These are phyloP conservation scores for Solanum piurae DNA, from an alignment of 257 asterid species.

Conservation along the genomic window DNA sequence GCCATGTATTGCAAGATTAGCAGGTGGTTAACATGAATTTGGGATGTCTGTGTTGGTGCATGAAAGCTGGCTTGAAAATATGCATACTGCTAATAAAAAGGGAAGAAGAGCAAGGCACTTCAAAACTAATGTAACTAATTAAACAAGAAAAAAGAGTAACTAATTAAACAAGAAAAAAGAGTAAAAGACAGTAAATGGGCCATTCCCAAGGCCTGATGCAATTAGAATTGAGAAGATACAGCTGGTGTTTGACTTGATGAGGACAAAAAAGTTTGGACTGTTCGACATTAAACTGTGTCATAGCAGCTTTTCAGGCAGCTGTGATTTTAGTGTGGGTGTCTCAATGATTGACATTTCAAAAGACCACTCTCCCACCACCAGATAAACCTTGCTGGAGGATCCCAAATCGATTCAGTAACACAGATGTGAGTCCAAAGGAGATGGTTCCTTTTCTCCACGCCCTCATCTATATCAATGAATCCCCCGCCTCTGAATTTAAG, in stretches of 20 bases:
- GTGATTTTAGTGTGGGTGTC: background rate
- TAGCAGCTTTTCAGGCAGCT: background rate
- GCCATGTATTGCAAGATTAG: background rate
- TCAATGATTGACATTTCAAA: background rate
- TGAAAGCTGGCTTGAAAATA: background rate
- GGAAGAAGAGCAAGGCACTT: background rate
- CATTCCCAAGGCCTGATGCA: background rate
- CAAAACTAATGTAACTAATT: background rate
- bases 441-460: background rate
- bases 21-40: background rate
- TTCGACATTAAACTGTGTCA: background rate
- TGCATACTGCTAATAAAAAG: background rate
- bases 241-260: background rate
- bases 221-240: background rate
- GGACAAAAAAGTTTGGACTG: background rate
- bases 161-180: background rate
- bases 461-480: background rate
- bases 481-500: background rate
- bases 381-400: background rate
- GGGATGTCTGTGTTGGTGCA: background rate
- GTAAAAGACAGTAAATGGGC: background rate
- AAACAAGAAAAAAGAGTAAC: background rate
- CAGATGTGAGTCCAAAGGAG: background rate
- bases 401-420: background rate
- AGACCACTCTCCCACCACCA: background rate